Evolutionary conservation across 495 filamentous ascomycete genomes (phyloP).

Genomic region (Penicillium cosmopolitanum): DNA sequence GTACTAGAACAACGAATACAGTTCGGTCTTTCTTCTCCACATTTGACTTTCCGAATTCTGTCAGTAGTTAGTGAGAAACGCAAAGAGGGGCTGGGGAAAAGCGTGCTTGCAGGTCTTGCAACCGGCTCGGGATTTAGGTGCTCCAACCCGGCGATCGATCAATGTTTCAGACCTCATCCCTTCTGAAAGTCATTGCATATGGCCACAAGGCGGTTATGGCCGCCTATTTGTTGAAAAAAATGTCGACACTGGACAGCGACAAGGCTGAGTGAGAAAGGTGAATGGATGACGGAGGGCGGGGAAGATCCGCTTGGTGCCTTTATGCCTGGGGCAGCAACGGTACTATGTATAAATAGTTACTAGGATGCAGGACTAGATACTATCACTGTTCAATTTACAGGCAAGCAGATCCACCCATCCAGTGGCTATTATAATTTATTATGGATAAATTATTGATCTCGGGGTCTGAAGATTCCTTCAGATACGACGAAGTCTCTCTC

Average conservation of each 20-base stretch:
- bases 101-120: conserved; percentile 36
- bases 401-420: too few species aligned
- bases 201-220: neutral
- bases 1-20: conserved; percentile 60
- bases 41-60: conserved; percentile 67
- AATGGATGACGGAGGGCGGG: neutral
- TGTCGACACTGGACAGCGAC: neutral
- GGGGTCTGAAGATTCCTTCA: neutral
- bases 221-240: neutral
- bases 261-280: neutral
- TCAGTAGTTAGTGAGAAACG: neutral
- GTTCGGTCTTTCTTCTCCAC: conserved; percentile 63
- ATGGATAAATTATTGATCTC: too few species aligned
- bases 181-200: neutral
- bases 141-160: conserved; percentile 19
- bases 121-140: conserved; percentile 24
- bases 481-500: neutral
- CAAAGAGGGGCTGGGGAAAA: neutral
- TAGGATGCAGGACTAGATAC: too few species aligned
- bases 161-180: conserved; percentile 2
- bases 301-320: neutral
- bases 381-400: too few species aligned
- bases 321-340: neutral
- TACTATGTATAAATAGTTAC: too few species aligned
- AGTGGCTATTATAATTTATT: too few species aligned